These are phyloP conservation scores for Rutstroemia sp. DNA, from an alignment of 2,329 filamentous ascomycete species.

Conservation along the genomic window DNA sequence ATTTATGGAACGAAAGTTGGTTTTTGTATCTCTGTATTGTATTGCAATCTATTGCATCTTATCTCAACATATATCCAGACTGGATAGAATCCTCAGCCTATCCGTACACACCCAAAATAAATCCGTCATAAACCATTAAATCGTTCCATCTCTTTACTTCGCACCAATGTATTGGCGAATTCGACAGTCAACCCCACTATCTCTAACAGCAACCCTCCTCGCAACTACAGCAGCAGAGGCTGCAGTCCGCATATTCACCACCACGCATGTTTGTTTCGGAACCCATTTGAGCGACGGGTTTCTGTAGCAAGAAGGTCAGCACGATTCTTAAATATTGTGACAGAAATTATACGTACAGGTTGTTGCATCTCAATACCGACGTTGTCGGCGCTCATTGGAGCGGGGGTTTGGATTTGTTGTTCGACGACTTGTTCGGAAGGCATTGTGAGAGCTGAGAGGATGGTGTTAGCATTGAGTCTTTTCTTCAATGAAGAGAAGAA, in stretches of 20 bases:
- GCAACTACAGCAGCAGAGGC: conserved; percentile 13
- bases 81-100: conserved; percentile 26
- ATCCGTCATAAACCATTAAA: background rate
- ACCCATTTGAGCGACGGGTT: conserved; percentile 11
- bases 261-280: conserved; percentile 13
- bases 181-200: too few relatives aligned
- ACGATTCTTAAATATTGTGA: background rate
- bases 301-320: conserved; percentile 2
- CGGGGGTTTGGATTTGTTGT: conserved; percentile 24
- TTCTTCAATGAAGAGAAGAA: too few relatives aligned
- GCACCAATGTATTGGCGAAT: background rate
- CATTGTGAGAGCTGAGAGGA: conserved; percentile 15
- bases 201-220: conserved; percentile 14
- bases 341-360: conserved; percentile 17
- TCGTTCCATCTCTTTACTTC: background rate
- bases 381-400: conserved; percentile 22
- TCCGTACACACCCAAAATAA: background rate
- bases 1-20: too few relatives aligned
- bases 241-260: conserved; percentile 12
- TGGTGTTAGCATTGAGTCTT: background rate
- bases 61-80: too few relatives aligned
- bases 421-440: conserved; percentile 21
- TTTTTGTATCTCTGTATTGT: too few relatives aligned
- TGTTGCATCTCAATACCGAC: conserved; percentile 20
- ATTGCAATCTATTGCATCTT: too few relatives aligned